Base-by-base conservation (phyloP, 768 basidiomycete species). In the Calocybe cyanea region DNA sequence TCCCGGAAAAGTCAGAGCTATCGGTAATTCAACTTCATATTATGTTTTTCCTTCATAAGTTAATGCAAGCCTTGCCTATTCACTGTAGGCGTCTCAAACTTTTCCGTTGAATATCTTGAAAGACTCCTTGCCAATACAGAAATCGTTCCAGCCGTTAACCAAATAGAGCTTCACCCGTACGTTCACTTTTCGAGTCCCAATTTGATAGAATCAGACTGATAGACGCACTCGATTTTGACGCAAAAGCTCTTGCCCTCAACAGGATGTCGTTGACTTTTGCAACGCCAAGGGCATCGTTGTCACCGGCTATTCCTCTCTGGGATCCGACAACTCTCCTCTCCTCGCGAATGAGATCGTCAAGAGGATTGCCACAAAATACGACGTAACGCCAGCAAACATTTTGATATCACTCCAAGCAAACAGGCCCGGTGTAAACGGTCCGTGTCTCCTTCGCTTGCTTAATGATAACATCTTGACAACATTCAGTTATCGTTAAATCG, bases 251-350 rank as follows among this genome's bases (percentile, higher is more conserved):
- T 84, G 81, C 63, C 75, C 78, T 23, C 83, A 86, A 58, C 73
- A 79, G 48, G 83, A 85, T 19, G 65, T 87, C 32, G 73, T 85
- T 38, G 70, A 75, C 46, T 81, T 72, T 58, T 85, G 85, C 70
- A 61, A 67, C 34, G 56, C 61, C 38, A 80, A 83, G 56, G 83
- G 83, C 32, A 90, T 92, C 56, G 66, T 75, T 9, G 57, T 87
- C 46, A 84, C 87, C 15, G 85, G 87, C 6, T 92, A 89, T 69
- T 91, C 85, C 1, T 85, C 88, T 8, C 76, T 92, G 2, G 89
- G 84, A 43, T 86, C 82, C 13, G 75, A 82, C 53, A 70, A 76
- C 56, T 81, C 85, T 0, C 87, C 85, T 13, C 73, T 91, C 17
- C 68, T 84, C 51, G 63, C 66, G 38, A 80, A 90, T 60, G 68